phyloP scores from a whole-genome alignment of 331 rosid genomes.

The Erythrophleum ivorense region DNA sequence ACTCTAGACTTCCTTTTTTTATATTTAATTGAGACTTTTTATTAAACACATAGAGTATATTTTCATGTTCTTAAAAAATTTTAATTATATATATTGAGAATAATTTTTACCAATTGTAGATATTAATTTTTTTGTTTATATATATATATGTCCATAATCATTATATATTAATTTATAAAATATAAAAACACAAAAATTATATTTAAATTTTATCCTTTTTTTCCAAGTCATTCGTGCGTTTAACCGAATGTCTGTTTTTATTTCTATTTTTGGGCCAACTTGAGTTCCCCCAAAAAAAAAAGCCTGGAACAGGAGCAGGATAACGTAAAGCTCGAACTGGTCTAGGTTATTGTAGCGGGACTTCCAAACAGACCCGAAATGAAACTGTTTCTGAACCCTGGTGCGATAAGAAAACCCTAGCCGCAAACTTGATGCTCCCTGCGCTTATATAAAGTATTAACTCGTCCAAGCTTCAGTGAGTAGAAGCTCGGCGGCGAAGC shows the following conservation, averaged over 20 bases:
- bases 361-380: constrained; percentile 25
- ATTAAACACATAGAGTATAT: no score
- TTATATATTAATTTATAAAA: not conserved
- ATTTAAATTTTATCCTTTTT: no score
- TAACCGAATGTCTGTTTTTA: not conserved
- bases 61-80: no score
- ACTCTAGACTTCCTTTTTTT: no score
- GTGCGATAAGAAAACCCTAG: constrained; percentile 48
- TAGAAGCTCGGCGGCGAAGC: constrained; percentile 21
- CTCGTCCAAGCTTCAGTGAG: not conserved
- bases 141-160: not conserved
- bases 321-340: not conserved
- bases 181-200: not conserved
- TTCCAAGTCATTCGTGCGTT: not conserved
- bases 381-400: not conserved
- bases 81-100: no score
- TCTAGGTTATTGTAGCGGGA: not conserved
- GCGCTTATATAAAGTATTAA: constrained; percentile 38
- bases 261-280: no score
- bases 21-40: no score
- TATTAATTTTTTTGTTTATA: no score
- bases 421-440: not conserved
- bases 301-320: not conserved
- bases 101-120: no score
- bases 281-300: not conserved